Evolutionary conservation across 805 yeast species (phyloP).

Genomic region (Cyberlindnera amylophila): DNA sequence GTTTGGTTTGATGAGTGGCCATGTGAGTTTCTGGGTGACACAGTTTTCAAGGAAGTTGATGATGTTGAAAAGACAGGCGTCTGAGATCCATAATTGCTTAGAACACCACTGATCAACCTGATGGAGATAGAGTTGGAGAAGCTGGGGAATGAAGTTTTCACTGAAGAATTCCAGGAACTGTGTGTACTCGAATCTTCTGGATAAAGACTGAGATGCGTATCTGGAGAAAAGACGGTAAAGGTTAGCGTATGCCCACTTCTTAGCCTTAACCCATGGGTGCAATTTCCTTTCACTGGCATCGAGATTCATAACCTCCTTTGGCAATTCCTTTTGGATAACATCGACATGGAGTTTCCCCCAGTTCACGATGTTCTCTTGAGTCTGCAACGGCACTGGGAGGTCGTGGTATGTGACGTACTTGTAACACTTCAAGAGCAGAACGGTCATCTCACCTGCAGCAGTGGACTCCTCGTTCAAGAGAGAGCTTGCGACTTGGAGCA

Average conservation of each 20-base stretch:
- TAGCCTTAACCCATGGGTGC: constrained; percentile 68
- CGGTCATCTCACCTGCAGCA: constrained; percentile 67
- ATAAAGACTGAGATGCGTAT: constrained; percentile 52
- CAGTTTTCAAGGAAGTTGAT: constrained; percentile 61
- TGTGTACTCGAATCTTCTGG: constrained; percentile 50
- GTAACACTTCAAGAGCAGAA: constrained; percentile 67
- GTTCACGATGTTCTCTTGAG: constrained; percentile 43
- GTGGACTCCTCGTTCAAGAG: constrained; percentile 38
- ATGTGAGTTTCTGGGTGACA: constrained; percentile 54
- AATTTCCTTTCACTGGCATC: constrained; percentile 48
- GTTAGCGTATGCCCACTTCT: constrained; percentile 87
- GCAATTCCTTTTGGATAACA: constrained; percentile 57
- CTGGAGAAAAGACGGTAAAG: constrained; percentile 66
- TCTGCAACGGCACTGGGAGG: constrained; percentile 63
- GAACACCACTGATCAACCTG: constrained; percentile 74
- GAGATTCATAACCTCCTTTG: constrained; percentile 46
- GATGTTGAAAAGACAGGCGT: constrained; percentile 59
- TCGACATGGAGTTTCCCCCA: constrained; percentile 81
- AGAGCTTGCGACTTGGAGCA: constrained; percentile 62
- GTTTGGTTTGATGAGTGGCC: constrained; percentile 65
- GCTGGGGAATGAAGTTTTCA: constrained; percentile 65
- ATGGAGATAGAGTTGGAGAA: constrained; percentile 58
- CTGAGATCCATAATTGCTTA: constrained; percentile 63
- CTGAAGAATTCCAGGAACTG: constrained; percentile 55
- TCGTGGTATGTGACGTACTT: constrained; percentile 74